phyloP scores from a whole-genome alignment of 2,329 filamentous ascomycete species.

The Pestalotiopsis sp. region DNA sequence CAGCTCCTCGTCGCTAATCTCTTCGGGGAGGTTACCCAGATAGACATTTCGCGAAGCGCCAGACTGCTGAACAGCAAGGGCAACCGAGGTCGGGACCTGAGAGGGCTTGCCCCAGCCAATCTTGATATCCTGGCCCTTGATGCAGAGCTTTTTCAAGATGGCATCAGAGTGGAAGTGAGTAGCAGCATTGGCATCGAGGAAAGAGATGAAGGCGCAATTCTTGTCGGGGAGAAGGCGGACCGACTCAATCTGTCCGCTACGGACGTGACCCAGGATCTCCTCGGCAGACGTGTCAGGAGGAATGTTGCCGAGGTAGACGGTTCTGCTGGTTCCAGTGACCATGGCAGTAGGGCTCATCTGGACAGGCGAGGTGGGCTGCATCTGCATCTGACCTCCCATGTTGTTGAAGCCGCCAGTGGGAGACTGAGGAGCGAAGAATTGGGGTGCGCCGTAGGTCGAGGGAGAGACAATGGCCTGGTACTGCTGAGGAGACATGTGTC shows the following conservation, averaged over 20 bases:
- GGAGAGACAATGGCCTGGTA: conserved; percentile 87
- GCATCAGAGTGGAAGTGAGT: conserved; percentile 99
- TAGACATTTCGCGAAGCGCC: conserved; percentile 97
- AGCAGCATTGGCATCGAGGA: conserved; percentile 94
- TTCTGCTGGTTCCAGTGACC: conserved; percentile 88
- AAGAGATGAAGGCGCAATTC: conserved; percentile 99
- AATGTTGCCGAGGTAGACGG: conserved; percentile 96
- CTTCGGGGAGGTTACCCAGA: conserved; percentile 87
- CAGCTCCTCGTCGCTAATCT: conserved; percentile 86
- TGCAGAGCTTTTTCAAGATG: conserved; percentile 98
- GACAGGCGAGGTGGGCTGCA: conserved; percentile 72
- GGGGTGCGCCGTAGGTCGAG: conserved; percentile 76
- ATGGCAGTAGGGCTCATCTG: conserved; percentile 71
- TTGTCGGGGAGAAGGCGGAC: conserved; percentile 95
- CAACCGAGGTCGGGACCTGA: conserved; percentile 94
- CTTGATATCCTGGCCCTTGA: conserved; percentile 99
- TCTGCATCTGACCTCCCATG: conserved; percentile 57
- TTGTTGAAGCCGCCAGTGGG: conserved; percentile 75
- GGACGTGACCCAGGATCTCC: conserved; percentile 93
- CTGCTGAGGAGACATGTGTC: conserved; percentile 75
- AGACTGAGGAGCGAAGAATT: conserved; percentile 84
- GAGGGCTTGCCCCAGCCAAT: conserved; percentile 99
- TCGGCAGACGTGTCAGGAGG: conserved; percentile 96
- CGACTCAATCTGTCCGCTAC: conserved; percentile 98
- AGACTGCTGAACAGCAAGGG: conserved; percentile 95